Conservation (phyloP, 805 yeast species). For the Yamadazyma kitorensis region DNA sequence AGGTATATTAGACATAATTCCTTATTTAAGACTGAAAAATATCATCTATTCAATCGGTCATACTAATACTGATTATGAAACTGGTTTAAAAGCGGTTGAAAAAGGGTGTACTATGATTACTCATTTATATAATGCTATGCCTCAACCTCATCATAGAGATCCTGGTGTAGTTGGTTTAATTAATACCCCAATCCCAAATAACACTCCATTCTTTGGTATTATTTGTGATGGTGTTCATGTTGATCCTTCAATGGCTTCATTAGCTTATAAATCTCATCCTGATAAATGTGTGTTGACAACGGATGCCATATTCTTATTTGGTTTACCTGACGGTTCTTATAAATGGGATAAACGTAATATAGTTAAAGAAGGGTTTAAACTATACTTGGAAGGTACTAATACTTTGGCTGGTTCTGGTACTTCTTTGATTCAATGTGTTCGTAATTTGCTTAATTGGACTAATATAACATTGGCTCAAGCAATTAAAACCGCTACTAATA, state of each 20-base stretch:
- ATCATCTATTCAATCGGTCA: conserved; percentile 48
- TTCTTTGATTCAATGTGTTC: conserved; percentile 47
- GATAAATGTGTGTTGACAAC: conserved; percentile 56
- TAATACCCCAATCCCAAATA: conserved; percentile 24
- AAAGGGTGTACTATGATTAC: conserved; percentile 61
- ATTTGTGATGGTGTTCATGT: conserved; percentile 61
- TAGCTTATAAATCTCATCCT: conserved; percentile 51
- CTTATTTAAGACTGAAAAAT: conserved; percentile 28
- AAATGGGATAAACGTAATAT: conserved; percentile 49
- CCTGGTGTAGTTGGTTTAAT: conserved; percentile 54
- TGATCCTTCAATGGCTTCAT: conserved; percentile 48
- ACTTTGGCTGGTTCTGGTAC: conserved; percentile 66
- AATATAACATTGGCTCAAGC: conserved; percentile 48
- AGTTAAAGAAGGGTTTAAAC: conserved; percentile 44
- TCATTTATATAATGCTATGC: conserved; percentile 63
- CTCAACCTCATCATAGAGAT: conserved; percentile 56
- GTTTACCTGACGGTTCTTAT: conserved; percentile 56
- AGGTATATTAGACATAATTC: conserved; percentile 44
- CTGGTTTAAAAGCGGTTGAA: conserved; percentile 42
- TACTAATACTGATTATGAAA: conserved; percentile 38
- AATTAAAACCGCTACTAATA: conserved; percentile 53
- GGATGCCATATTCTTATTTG: conserved; percentile 58
- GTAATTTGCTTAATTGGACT: conserved; percentile 52
- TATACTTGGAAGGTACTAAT: conserved; percentile 50
- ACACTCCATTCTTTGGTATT: conserved; percentile 49